These are phyloP conservation scores for Articulospora tetracladia DNA, from an alignment of 495 filamentous ascomycete species.

Conservation along the genomic window DNA sequence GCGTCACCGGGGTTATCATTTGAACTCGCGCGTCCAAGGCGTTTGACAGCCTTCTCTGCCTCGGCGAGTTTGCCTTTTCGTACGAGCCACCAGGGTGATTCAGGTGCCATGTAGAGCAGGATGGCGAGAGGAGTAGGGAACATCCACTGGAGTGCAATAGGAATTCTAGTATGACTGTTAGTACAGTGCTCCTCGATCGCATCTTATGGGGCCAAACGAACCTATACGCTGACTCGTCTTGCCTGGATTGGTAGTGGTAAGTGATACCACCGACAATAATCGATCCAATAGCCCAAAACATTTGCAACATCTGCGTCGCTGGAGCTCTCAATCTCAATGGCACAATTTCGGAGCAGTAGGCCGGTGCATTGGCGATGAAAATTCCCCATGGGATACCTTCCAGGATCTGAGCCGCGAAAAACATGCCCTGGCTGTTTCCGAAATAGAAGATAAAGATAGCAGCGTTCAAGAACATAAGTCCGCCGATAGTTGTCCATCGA, in stretches of 20 bases:
- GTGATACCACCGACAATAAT: constrained; percentile 60
- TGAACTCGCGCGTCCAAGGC: constrained; percentile 43
- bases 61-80: constrained; percentile 49
- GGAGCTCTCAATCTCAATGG: constrained; percentile 13
- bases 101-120: constrained; percentile 38
- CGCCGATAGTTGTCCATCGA: constrained; percentile 39
- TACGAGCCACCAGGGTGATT: constrained; percentile 52
- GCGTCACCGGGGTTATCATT: constrained; percentile 28
- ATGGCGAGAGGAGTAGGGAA: constrained; percentile 48
- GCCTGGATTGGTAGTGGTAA: constrained; percentile 11
- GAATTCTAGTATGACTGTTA: constrained; percentile 32
- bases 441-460: constrained; percentile 52
- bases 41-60: constrained; percentile 44
- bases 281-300: constrained; percentile 69
- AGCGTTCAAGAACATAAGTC: constrained; percentile 38
- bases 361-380: constrained; percentile 49
- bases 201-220: constrained; percentile 30
- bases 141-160: constrained; percentile 53
- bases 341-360: constrained; percentile 35
- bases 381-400: constrained; percentile 73
- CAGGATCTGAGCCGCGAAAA: constrained; percentile 45
- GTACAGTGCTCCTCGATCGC: no score
- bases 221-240: constrained; percentile 1
- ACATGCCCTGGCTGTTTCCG: constrained; percentile 36
- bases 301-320: constrained; percentile 37